A percentile compares a stretch with the other conserved stretches of the same genome.
phyloP scores from a whole-genome alignment of 768 basidiomycete genomes.

The Strobilomyces dryophilus region DNA sequence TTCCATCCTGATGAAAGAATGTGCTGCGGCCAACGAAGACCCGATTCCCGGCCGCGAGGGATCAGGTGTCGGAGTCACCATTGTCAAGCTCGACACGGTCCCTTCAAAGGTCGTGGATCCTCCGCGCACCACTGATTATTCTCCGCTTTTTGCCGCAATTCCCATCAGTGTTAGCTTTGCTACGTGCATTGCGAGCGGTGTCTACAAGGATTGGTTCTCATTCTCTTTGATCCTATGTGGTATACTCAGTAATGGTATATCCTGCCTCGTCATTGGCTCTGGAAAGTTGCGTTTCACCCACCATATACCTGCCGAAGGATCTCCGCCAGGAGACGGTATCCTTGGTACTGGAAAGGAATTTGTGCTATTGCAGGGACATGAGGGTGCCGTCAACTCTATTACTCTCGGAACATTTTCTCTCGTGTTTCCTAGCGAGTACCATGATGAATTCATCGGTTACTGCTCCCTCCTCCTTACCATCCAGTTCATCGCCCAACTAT shows the following conservation, averaged over 20 bases:
- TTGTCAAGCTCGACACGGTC: background rate
- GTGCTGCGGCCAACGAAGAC: background rate
- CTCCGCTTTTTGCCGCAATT: constrained; percentile 10
- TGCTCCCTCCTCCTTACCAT: constrained; percentile 19
- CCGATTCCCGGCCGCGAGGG: constrained; percentile 1
- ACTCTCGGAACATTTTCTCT: constrained; percentile 19
- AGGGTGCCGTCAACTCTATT: constrained; percentile 21
- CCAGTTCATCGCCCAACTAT: constrained; percentile 27
- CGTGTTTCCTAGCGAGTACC: background rate
- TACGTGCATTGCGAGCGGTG: constrained; percentile 17
- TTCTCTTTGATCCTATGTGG: constrained; percentile 27
- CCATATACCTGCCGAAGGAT: constrained; percentile 11
- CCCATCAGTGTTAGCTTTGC: constrained; percentile 18
- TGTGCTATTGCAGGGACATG: constrained; percentile 2
- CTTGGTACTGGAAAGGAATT: constrained; percentile 10
- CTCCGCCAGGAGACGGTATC: constrained; percentile 25
- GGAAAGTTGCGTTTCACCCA: constrained; percentile 15
- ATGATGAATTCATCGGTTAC: constrained; percentile 4
- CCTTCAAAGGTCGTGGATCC: background rate
- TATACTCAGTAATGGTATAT: constrained; percentile 25
- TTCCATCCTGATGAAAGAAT: constrained; percentile 3
- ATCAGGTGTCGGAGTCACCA: background rate
- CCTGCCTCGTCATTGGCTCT: constrained; percentile 22
- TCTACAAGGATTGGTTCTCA: constrained; percentile 23
- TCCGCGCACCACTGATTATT: background rate